Base-by-base conservation (phyloP, 1,284 basidiomycete genomes). In the Chondrostereum purpureum region DNA sequence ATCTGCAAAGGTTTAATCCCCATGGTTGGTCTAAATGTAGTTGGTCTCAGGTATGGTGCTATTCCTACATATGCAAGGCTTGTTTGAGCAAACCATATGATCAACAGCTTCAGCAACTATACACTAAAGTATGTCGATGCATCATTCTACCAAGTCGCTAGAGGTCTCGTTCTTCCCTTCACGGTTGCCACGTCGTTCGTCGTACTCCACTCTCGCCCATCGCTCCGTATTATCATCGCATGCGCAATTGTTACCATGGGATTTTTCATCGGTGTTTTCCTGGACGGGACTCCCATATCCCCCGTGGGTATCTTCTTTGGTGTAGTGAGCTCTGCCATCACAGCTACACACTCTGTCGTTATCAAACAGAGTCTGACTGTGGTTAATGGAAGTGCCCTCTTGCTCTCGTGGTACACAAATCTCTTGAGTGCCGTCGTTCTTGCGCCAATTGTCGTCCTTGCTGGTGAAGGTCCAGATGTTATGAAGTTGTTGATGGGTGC, bases 41-140 rank as follows among this genome's bases (percentile, higher is more conserved):
- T 91, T 31, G 87, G 88, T 10, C 72, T 94, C 45, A 88, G 83
- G 88, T 88, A 56, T 37, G 70, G n/a, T n/a, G n/a, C n/a, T n/a
- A n/a, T n/a, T n/a, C n/a, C n/a, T n/a, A n/a, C n/a, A n/a, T n/a
- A n/a, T n/a, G n/a, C n/a, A n/a, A n/a, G n/a, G n/a, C n/a, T n/a
- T 55, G 33, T 10, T 3, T 39, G 12, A 0, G 19, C 13, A 8
- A 8, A 37, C 19, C 21, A 39, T 39, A 11, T 39, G n/a, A 27
- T 14, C 21, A 13, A 37, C 58, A 91, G 86, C 55, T 88, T 89
- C 63, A 90, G 88, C 67, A 94, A 92, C 60, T 92, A 86, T 59
- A 92, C 89, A 45, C 75, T 93, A 40, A 88, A 92, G 78, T 89
- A 85, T 57, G 91, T 93, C 55, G 91, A 93, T 50, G 88, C 90